These are phyloP conservation scores for Dioscorea dumetorum DNA, from an alignment of 106 monocot species.

Conservation along the genomic window DNA sequence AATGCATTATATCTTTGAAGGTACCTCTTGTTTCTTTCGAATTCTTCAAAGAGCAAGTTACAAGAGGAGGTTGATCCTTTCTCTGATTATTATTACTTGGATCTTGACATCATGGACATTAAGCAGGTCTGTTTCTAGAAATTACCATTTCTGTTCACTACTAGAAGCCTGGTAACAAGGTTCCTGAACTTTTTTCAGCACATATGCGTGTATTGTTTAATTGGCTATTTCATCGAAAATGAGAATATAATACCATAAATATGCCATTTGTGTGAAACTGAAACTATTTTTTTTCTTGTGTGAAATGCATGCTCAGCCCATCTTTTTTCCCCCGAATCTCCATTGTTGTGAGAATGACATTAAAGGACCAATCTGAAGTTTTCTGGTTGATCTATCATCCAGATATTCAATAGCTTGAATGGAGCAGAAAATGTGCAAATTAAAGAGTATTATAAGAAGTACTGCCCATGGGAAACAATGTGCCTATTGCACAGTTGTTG, in stretches of 20 bases:
- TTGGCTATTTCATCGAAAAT: too few relatives aligned
- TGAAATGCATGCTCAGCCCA: not conserved
- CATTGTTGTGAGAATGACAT: too few relatives aligned
- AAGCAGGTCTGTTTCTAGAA: conserved; percentile 53
- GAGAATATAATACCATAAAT: too few relatives aligned
- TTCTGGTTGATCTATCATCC: not conserved
- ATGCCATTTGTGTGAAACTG: too few relatives aligned
- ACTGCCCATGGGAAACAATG: conserved; percentile 41
- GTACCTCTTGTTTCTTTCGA: conserved; percentile 77
- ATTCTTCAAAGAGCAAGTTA: conserved; percentile 65
- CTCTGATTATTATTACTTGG: conserved; percentile 91
- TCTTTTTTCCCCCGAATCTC: not conserved
- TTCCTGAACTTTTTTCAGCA: too few relatives aligned
- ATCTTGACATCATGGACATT: conserved; percentile 77
- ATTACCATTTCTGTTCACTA: too few relatives aligned
- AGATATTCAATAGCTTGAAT: conserved; percentile 80
- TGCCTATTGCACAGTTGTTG: conserved; percentile 61
- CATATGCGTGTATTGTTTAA: too few relatives aligned
- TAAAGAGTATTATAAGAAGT: conserved; percentile 52
- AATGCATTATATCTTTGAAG: conserved; percentile 27
- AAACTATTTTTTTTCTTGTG: too few relatives aligned
- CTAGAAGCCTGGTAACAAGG: too few relatives aligned
- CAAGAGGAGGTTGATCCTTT: conserved; percentile 82
- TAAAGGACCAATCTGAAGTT: not conserved
- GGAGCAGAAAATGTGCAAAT: conserved; percentile 25